Conservation (phyloP, 495 filamentous ascomycete genomes). For the Daldinia bambusicola region DNA sequence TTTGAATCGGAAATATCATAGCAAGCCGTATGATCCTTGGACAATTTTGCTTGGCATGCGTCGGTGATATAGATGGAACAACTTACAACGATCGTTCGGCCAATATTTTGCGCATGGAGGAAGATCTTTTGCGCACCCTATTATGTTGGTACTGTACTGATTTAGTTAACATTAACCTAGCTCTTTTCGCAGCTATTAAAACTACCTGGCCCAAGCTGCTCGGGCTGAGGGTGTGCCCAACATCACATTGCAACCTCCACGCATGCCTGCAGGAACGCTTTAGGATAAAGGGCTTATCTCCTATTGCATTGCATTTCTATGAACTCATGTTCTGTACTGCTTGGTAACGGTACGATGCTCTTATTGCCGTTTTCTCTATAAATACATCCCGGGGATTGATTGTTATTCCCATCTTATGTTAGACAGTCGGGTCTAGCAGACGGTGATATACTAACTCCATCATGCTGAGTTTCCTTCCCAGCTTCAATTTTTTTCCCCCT, state of each 20-base stretch:
- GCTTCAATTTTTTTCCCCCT: neutral
- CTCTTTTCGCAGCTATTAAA: too few relatives aligned
- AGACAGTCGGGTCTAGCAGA: neutral
- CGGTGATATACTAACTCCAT: neutral
- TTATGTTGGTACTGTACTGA: too few relatives aligned
- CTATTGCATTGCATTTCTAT: neutral
- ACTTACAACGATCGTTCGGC: too few relatives aligned
- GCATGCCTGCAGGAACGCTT: too few relatives aligned
- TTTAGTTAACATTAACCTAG: too few relatives aligned
- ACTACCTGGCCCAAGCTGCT: too few relatives aligned
- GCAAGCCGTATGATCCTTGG: neutral
- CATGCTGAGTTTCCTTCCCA: neutral
- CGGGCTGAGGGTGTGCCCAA: too few relatives aligned
- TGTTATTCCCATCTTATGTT: neutral
- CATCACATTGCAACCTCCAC: neutral
- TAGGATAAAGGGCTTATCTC: neutral
- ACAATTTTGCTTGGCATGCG: too few relatives aligned
- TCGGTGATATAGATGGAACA: too few relatives aligned
- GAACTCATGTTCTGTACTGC: too few relatives aligned
- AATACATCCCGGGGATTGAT: neutral
- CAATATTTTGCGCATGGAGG: too few relatives aligned
- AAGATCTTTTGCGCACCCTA: too few relatives aligned
- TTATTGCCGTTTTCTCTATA: neutral
- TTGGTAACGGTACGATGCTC: neutral
- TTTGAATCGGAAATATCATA: neutral